Conservation (phyloP, 2,329 filamentous ascomycete genomes). For the Fusarium sp. region DNA sequence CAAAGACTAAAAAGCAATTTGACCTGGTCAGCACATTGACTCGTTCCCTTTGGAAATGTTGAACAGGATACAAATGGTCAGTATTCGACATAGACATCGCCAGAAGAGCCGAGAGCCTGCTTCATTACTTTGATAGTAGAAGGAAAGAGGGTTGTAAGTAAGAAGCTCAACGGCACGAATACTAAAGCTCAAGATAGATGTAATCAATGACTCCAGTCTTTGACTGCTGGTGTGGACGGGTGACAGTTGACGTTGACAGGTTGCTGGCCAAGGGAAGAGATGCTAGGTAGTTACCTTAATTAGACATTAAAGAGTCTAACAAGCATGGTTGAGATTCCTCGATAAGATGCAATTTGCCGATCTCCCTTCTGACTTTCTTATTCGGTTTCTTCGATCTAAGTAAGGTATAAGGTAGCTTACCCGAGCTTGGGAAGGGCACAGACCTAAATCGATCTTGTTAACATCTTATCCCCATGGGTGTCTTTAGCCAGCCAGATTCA, state of each 20-base stretch:
- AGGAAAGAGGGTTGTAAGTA: neutral
- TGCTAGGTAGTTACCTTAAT: neutral
- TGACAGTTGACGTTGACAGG: slow-evolving; percentile 8
- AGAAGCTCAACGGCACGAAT: neutral
- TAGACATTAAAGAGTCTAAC: neutral
- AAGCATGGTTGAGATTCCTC: neutral
- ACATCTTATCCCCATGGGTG: neutral
- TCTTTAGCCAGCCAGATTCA: neutral
- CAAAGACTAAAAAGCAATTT: neutral
- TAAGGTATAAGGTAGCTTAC: neutral
- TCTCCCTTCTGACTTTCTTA: neutral
- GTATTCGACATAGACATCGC: neutral
- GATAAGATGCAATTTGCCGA: slow-evolving; percentile 7
- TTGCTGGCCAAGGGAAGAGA: neutral
- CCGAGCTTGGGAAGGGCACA: slow-evolving; percentile 1
- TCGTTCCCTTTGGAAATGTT: slow-evolving; percentile 5
- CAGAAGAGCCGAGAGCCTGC: neutral
- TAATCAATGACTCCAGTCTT: neutral
- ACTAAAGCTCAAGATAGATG: neutral
- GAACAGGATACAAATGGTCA: neutral
- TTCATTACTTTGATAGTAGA: neutral
- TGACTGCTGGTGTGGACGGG: neutral
- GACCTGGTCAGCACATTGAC: neutral
- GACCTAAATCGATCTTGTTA: neutral
- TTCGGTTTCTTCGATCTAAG: neutral